phyloP scores from a whole-genome alignment of 306 rosid genomes.

The Betula pendula region DNA sequence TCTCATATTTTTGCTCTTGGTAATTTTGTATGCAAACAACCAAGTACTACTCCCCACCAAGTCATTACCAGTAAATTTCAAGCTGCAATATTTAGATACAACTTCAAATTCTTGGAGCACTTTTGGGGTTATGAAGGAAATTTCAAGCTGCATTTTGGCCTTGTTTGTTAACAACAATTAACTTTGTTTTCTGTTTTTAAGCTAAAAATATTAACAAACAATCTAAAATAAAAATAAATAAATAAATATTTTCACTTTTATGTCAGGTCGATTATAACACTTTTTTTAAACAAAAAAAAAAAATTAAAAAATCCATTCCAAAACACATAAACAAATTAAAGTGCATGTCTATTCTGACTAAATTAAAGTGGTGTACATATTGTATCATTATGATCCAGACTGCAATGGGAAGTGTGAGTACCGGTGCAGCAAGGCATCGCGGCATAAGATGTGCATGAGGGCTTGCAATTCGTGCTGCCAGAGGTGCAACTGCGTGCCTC shows the following conservation, averaged over 20 bases:
- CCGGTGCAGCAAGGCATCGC: constrained; percentile 40
- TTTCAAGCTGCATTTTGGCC: too few relatives aligned
- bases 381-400: constrained; percentile 17
- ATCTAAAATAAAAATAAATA: not conserved
- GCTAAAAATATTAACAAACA: too few relatives aligned
- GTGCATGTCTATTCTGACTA: too few relatives aligned
- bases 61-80: not conserved
- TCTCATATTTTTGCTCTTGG: not conserved
- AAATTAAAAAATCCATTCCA: too few relatives aligned
- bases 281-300: not conserved
- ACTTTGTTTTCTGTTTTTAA: too few relatives aligned
- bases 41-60: too few relatives aligned
- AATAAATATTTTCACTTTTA: not conserved
- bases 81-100: not conserved
- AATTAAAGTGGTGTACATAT: not conserved
- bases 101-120: not conserved
- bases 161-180: too few relatives aligned
- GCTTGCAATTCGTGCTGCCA: constrained; percentile 41
- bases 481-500: constrained; percentile 46
- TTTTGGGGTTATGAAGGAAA: not conserved
- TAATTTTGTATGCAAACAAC: too few relatives aligned
- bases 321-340: too few relatives aligned
- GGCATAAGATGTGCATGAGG: constrained; percentile 31
- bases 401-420: constrained; percentile 27
- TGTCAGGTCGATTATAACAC: too few relatives aligned